phyloP scores from a whole-genome alignment of 306 rosid species.

The Pyrus communis region DNA sequence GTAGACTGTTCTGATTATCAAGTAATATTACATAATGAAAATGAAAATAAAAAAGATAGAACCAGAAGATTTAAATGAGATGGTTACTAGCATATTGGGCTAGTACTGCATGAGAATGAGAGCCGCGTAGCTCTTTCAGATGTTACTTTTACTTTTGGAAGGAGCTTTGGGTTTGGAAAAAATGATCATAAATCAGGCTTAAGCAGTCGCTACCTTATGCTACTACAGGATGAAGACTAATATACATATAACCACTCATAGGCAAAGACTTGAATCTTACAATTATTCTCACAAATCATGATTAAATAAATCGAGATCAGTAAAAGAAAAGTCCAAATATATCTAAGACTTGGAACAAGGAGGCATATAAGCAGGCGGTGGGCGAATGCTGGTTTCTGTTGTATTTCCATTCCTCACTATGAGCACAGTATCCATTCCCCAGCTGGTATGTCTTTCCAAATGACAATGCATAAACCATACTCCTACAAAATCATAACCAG shows the following conservation, averaged over 20 bases:
- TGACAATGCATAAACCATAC: constrained; percentile 30
- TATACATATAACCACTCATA: neutral
- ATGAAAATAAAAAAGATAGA: too few relatives aligned
- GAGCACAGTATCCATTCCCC: constrained; percentile 25
- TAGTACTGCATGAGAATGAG: too few relatives aligned
- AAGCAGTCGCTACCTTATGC: neutral
- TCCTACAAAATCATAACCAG: constrained; percentile 14
- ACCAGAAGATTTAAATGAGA: too few relatives aligned
- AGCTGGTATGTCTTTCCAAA: constrained; percentile 19
- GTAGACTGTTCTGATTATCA: too few relatives aligned
- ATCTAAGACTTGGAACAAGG: neutral
- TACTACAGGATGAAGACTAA: neutral
- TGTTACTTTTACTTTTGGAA: neutral
- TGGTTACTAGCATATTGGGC: neutral
- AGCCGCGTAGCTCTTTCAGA: neutral
- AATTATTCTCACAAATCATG: neutral
- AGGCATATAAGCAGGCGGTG: constrained; percentile 22
- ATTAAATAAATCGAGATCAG: neutral
- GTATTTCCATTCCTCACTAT: constrained; percentile 23
- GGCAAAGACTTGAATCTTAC: neutral
- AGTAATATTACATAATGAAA: neutral
- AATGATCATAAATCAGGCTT: neutral
- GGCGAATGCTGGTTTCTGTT: neutral
- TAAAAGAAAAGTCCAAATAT: neutral
- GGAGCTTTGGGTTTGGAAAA: neutral